Conservation (phyloP, 2,329 filamentous ascomycete species). For the Sporothrix globosa region DNA sequence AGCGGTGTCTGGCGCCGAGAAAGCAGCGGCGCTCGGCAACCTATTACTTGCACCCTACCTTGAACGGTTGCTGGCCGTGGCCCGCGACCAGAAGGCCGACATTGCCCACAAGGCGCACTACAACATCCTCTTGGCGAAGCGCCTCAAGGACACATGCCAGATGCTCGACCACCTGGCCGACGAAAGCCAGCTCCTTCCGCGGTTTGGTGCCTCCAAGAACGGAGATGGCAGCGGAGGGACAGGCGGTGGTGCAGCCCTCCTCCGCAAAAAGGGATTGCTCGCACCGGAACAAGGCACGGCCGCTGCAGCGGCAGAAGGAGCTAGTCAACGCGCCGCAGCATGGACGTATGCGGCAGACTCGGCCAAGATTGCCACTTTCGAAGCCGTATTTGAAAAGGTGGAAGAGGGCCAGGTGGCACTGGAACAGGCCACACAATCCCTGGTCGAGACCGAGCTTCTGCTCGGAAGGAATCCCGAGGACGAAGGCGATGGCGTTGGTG, state of each 20-base stretch:
- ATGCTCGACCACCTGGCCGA: conserved; percentile 59
- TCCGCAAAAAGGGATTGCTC: conserved; percentile 47
- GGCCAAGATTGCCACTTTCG: conserved; percentile 62
- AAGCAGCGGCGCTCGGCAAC: conserved; percentile 27
- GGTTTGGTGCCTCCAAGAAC: conserved; percentile 50
- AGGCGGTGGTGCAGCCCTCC: conserved; percentile 25
- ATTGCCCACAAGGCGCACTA: conserved; percentile 64
- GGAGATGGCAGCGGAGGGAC: conserved; percentile 2
- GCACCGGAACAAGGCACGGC: conserved; percentile 44
- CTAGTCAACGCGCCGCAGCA: conserved; percentile 51
- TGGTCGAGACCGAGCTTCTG: conserved; percentile 56
- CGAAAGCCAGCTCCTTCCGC: conserved; percentile 64
- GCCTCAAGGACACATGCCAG: conserved; percentile 56
- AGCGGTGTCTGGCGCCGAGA: background rate
- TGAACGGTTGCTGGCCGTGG: conserved; percentile 55
- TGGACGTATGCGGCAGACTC: conserved; percentile 65
- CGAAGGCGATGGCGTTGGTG: conserved; percentile 23
- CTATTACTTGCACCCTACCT: conserved; percentile 62
- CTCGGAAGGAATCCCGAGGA: conserved; percentile 42
- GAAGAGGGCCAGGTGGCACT: conserved; percentile 62
- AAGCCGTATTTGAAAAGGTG: conserved; percentile 62
- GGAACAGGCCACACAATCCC: conserved; percentile 54
- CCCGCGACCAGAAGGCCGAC: conserved; percentile 59
- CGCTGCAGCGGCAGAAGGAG: conserved; percentile 47
- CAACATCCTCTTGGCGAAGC: conserved; percentile 53